These are phyloP conservation scores for Vararia minispora DNA, from an alignment of 768 basidiomycete genomes.

Conservation along the genomic window DNA sequence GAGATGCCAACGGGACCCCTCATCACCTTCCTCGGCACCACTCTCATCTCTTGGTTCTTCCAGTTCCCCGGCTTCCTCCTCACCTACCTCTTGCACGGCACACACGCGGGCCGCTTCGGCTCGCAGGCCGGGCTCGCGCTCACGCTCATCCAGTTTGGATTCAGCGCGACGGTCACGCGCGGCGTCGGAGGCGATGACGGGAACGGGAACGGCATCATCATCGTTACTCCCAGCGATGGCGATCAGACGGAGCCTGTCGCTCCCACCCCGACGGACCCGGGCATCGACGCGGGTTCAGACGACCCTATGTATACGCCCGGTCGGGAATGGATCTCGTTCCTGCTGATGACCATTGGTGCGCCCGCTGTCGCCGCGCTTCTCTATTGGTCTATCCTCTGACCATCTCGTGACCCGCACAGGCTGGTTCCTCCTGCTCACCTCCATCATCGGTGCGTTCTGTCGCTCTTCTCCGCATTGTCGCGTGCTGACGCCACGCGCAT, in stretches of 20 bases:
- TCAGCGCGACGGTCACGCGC: conserved; percentile 43
- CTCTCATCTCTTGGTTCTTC: conserved; percentile 90
- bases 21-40: conserved; percentile 62
- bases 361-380: not conserved
- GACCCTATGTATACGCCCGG: conserved; percentile 30
- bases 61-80: conserved; percentile 90
- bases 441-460: no score
- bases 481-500: no score
- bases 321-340: conserved; percentile 83
- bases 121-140: conserved; percentile 92
- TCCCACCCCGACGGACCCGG: conserved; percentile 6
- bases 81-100: conserved; percentile 85
- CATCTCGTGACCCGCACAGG: conserved; percentile 27
- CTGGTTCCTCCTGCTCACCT: conserved; percentile 87
- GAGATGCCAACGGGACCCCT: conserved; percentile 79
- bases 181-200: conserved; percentile 13
- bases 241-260: not conserved
- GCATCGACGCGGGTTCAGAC: conserved; percentile 1
- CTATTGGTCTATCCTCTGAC: not conserved
- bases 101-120: conserved; percentile 90
- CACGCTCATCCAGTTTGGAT: conserved; percentile 88
- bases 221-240: conserved; percentile 11
- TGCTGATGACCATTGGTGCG: conserved; percentile 81
- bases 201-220: conserved; percentile 1
- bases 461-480: no score